Conservation (phyloP, 768 basidiomycete genomes). For the Lactarius hatsudake region DNA sequence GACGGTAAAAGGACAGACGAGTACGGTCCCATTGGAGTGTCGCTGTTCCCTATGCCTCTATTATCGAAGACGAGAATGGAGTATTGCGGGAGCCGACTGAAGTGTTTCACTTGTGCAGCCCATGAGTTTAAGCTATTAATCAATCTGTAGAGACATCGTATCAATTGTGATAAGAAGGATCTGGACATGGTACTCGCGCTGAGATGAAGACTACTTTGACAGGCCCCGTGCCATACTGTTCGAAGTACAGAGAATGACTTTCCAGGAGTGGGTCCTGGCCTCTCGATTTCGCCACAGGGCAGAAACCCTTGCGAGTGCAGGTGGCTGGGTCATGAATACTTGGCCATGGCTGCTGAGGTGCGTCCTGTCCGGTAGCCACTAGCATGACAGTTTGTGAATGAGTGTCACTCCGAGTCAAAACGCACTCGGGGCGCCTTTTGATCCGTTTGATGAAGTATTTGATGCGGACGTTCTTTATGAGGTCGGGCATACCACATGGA, state of each 20-base stretch:
- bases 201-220: conserved; percentile 73
- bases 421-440: no score
- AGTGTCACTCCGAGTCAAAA: no score
- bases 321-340: conserved; percentile 56
- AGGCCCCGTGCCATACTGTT: conserved; percentile 62
- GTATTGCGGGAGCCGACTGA: conserved; percentile 47
- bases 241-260: conserved; percentile 75
- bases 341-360: conserved; percentile 26
- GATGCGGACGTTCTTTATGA: no score
- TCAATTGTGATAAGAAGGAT: background rate
- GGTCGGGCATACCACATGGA: no score
- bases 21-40: no score
- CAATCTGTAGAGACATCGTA: conserved; percentile 39
- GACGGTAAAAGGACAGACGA: no score
- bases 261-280: conserved; percentile 47
- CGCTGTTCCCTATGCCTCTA: no score
- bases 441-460: no score
- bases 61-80: no score
- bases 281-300: conserved; percentile 58
- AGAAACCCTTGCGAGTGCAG: conserved; percentile 68
- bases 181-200: conserved; percentile 46
- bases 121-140: conserved; percentile 65
- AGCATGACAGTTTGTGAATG: no score
- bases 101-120: conserved; percentile 62
- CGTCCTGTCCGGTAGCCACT: background rate